Conservation (phyloP, 306 rosid genomes). For the Malus fusca region DNA sequence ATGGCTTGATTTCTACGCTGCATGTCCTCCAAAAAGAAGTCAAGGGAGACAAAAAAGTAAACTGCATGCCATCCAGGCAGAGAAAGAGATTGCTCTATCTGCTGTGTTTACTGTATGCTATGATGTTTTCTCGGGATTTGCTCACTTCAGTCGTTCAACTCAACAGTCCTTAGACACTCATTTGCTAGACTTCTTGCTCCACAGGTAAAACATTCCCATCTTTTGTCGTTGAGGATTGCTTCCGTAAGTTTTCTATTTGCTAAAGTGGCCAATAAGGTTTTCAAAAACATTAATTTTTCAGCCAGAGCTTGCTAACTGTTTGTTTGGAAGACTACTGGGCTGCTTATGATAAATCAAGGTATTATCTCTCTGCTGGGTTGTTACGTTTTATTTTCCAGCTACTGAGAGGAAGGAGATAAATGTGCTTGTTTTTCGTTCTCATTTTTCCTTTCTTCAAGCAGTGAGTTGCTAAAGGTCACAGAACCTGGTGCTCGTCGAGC, state of each 20-base stretch:
- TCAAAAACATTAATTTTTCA: constrained; percentile 18
- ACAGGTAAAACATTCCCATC: constrained; percentile 28
- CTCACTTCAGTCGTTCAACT: constrained; percentile 54
- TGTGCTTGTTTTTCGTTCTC: constrained; percentile 1
- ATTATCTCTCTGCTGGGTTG: constrained; percentile 6
- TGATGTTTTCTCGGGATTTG: constrained; percentile 62
- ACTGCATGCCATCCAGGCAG: constrained; percentile 47
- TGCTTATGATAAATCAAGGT: constrained; percentile 53
- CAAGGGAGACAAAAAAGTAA: constrained; percentile 38
- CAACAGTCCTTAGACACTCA: constrained; percentile 44
- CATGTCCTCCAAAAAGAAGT: constrained; percentile 28
- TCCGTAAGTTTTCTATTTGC: constrained; percentile 1
- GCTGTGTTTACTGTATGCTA: constrained; percentile 50
- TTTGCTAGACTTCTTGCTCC: constrained; percentile 50
- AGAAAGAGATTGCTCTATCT: constrained; percentile 52
- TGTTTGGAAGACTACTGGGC: constrained; percentile 69
- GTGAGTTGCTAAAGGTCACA: constrained; percentile 30
- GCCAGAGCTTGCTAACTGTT: constrained; percentile 49
- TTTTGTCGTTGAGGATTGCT: not conserved
- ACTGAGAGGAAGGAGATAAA: constrained; percentile 1
- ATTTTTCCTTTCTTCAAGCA: constrained; percentile 12
- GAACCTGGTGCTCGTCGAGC: constrained; percentile 29
- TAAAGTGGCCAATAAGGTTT: constrained; percentile 3
- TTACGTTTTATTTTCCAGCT: not conserved
- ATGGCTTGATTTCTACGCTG: constrained; percentile 62